Conservation (phyloP, 306 rosid species). For the Prunus padus region DNA sequence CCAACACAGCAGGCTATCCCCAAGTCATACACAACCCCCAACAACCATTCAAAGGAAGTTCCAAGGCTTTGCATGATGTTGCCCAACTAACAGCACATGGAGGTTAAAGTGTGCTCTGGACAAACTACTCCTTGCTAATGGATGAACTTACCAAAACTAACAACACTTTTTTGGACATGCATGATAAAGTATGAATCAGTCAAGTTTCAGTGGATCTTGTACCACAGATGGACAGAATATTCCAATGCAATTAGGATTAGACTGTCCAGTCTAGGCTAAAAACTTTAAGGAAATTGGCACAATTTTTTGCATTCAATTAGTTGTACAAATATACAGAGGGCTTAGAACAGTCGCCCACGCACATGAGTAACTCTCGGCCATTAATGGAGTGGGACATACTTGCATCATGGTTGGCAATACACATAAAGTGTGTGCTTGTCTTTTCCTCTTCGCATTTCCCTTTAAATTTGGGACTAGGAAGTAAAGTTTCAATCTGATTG, state of each 20-base stretch:
- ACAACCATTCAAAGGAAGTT: conserved; percentile 65
- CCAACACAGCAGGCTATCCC: conserved; percentile 28
- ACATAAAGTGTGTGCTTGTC: too few relatives aligned
- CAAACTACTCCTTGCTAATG: conserved; percentile 7
- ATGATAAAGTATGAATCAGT: not conserved
- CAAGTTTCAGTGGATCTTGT: not conserved
- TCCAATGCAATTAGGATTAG: not conserved
- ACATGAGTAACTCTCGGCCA: too few relatives aligned
- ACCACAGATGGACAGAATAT: not conserved
- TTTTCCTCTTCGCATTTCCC: too few relatives aligned
- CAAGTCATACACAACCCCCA: conserved; percentile 30
- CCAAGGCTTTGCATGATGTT: not conserved
- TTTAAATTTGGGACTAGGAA: too few relatives aligned
- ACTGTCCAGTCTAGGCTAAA: not conserved
- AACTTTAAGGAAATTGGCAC: not conserved
- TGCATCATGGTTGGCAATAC: too few relatives aligned
- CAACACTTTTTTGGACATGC: not conserved
- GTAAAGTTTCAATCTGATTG: too few relatives aligned
- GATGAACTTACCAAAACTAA: not conserved
- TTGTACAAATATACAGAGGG: not conserved
- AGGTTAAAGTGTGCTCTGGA: not conserved
- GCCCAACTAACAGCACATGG: conserved; percentile 39
- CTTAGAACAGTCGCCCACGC: too few relatives aligned
- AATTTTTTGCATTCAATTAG: not conserved
- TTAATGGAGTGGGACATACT: too few relatives aligned